Base-by-base conservation (phyloP, 1,139 yeast species). In the Yamadazyma diospyri region DNA sequence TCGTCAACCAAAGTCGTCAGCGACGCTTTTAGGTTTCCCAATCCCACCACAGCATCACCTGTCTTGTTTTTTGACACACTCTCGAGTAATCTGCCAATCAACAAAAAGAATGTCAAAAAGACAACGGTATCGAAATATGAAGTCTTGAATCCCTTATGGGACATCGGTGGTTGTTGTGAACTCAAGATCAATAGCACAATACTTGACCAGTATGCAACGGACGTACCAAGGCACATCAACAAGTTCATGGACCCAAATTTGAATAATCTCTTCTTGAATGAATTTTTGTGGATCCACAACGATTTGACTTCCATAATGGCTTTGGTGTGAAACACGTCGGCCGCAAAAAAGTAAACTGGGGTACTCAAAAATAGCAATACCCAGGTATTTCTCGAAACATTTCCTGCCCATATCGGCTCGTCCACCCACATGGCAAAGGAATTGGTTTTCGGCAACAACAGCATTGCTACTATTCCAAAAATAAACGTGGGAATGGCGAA, bases 41-140 rank as follows among this genome's bases (percentile, higher is more conserved):
- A 61, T 25, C 68, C 59, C 5, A 79, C 65, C 14, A 83, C 72
- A 0, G 88, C 81, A 31, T 75, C 75, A 0, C 87, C 81, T 1
- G 89, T 80, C 50, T 76, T 78, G 19, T 71, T 63, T 48, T 81
- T 82, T 2, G 89, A 77, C 41, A 70, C 65, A 26, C 81, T 69
- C 50, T 83, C 94, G 32, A 83, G 62, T 25, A 80, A 59, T 31
- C 87, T 68, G 2, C 94, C 94, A 42, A 81, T 75, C 32, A 83
- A 63, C 36, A 83, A 58, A 53, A 83, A 83, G 47, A 83, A 76
- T 0, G 88, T 74, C 43, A 83, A 62, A 47, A 83, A 83, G 3
- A 83, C 87, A 23, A 82, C 92, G 1, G 89, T 78, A 50, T 83
- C 94, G 52, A 83, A 83, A 47, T 81, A 83, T 0, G 86, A 78